phyloP scores from a whole-genome alignment of 805 yeast species.

The Deakozyma indianensis region DNA sequence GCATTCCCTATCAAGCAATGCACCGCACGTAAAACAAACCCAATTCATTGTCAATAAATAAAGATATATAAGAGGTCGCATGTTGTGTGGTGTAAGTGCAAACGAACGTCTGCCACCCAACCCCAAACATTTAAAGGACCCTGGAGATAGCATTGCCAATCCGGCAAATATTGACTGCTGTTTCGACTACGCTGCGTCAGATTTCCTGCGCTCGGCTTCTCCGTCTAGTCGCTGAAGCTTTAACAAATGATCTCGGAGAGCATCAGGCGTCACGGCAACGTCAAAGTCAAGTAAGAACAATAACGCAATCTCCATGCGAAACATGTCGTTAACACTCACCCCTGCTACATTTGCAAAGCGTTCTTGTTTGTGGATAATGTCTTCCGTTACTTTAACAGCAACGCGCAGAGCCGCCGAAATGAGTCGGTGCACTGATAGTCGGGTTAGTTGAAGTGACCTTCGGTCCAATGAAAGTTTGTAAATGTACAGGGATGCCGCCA shows the following conservation, averaged over 20 bases:
- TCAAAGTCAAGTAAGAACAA: conserved; percentile 36
- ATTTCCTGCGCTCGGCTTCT: background rate
- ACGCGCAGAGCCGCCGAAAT: conserved; percentile 30
- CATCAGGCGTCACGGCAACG: conserved; percentile 27
- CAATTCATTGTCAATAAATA: background rate
- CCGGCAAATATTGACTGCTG: no score
- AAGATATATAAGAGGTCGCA: no score
- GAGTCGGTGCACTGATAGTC: conserved; percentile 27
- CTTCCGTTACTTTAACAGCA: conserved; percentile 35
- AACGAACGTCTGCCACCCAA: no score
- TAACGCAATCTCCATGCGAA: conserved; percentile 35
- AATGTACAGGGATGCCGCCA: conserved; percentile 23
- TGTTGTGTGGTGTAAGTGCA: no score
- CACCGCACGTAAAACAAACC: no score
- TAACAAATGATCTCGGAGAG: conserved; percentile 21
- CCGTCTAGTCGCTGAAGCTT: conserved; percentile 8
- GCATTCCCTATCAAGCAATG: background rate
- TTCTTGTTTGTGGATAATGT: conserved; percentile 29
- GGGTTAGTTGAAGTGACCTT: conserved; percentile 20
- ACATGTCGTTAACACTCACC: conserved; percentile 28
- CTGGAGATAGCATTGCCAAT: no score
- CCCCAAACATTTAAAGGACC: no score
- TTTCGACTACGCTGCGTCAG: background rate
- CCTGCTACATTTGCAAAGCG: conserved; percentile 37
- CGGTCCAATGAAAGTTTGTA: conserved; percentile 19